Evolutionary conservation across 495 filamentous ascomycete species (phyloP), one percentile per base, ranked within the genome.

Genomic region (Neurospora intermedia): DNA sequence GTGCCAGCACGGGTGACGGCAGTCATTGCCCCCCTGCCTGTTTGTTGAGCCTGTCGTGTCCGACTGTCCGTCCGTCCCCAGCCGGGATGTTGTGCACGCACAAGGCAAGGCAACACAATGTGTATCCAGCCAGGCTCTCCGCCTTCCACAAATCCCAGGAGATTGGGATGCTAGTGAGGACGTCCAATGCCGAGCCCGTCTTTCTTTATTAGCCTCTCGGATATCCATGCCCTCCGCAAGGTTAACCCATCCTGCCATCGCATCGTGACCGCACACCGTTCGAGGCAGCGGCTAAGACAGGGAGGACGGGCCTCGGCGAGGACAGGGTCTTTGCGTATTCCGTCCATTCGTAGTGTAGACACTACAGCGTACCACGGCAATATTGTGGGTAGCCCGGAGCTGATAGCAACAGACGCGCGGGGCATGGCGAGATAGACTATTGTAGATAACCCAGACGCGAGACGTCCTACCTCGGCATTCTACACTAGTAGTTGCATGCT

Each of bases 81-180:
- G 54, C 54, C 54, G 27, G 4, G 4, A 35, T 16, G 54, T 62
- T 62, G 54, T 62, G 8, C 27, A 35, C 20, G 27, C 54, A 62
- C 54, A 62, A 62, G 54, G 54, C 23, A 62, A 62, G 54, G 54
- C 27, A 35, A 62, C 13, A 27, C 54, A 62, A 62, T 35, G 27
- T 62, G 27, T 35, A 15, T 62, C 27, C 41, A 40, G 62, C 27
- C 41, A 40, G 62, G 43, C 66, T 39, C 13, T 71, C 69, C 40
- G 69, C 71, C 71, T 54, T 73, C 73, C 71, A 75, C 39, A 74
- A 72, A 78, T 80, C 76, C 80, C 79, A 78, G 77, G 79, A 75
- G 76, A 76, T 75, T 80, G 79, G 80, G 78, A 82, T 82, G 76
- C 78, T 80, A 81, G 46, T 74, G 74, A 78, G 69, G 62, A 78